Evolutionary conservation across 2,329 filamentous ascomycete species (phyloP), one percentile per base, ranked within the genome.

Genomic region (Paraconiothyrium sp.): DNA sequence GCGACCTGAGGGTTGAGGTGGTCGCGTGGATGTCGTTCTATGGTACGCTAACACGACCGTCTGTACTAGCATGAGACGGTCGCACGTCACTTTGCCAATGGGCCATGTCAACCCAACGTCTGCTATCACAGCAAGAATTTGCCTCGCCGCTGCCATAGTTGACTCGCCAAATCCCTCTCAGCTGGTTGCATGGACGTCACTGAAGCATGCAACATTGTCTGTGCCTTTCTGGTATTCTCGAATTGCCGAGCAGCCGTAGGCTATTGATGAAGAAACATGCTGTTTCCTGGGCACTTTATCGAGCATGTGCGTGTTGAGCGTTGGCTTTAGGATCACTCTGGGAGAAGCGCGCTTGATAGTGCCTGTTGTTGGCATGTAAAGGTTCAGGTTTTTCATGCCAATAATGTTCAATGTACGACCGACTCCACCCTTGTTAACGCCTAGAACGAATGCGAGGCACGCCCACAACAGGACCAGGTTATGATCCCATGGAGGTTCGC

Each of bases 11-110:
- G 44, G n/a, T 47, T 27, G 22, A 49, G 24, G 47, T 32, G 51
- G 51, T 43, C 37, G 35, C 37, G 51, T 54, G 37, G 14, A 43
- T 13, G 14, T 9, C 4, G 22, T 51, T 32, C 37, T 54, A 6
- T 39, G 51, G 51, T 54, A 54, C 37, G 37, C 22, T 44, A 54
- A n/a, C 24, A 44, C 8, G 5, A 30, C 22, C 51, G 37, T 16
- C 51, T 16, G 13, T 22, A 24, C 14, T 32, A 44, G 51, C 37
- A 43, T 4, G 13, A 16, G 51, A 54, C 16, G 34, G 50, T 30
- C 9, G 50, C 37, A 54, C 24, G 37, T n/a, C 50, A 54, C 35
- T 22, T 43, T 10, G 27, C 37, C 35, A 54, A 54, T 54, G 50
- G 22, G 20, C n/a, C 22, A 54, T 44, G 24, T n/a, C 34, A 43